Conservation (phyloP, 1,284 basidiomycete genomes). For the Ganoderma multipileum region DNA sequence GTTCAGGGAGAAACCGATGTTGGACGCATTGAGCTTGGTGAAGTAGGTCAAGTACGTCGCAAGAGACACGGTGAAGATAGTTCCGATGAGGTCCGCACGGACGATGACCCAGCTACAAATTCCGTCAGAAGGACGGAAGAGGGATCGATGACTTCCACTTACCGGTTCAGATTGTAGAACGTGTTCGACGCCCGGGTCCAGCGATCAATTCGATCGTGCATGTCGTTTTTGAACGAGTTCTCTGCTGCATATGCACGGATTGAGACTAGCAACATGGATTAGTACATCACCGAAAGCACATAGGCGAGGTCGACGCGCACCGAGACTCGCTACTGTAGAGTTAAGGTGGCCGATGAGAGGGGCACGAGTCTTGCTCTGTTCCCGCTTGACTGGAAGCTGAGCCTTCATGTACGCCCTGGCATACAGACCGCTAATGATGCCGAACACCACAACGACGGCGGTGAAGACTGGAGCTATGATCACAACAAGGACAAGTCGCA, state of each 20-base stretch:
- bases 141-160: conserved; percentile 5
- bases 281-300: not conserved
- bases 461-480: conserved; percentile 49
- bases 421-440: conserved; percentile 49
- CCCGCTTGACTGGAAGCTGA: conserved; percentile 77
- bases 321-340: conserved; percentile 68
- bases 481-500: conserved; percentile 50
- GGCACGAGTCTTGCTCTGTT: conserved; percentile 68
- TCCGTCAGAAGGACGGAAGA: conserved; percentile 7
- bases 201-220: conserved; percentile 50
- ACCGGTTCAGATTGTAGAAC: conserved; percentile 60
- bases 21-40: conserved; percentile 46
- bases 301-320: conserved; percentile 39
- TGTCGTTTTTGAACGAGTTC: conserved; percentile 48
- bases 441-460: conserved; percentile 47
- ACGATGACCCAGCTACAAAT: conserved; percentile 58
- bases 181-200: conserved; percentile 51
- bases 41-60: conserved; percentile 59
- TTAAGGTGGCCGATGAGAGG: conserved; percentile 74
- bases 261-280: conserved; percentile 47
- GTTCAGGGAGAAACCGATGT: conserved; percentile 56
- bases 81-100: conserved; percentile 56
- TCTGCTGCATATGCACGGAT: conserved; percentile 63
- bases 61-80: conserved; percentile 55
- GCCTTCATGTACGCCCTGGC: conserved; percentile 67